phyloP scores from a whole-genome alignment of 169 alveolate genomes.

The Theileria luwenshuni region DNA sequence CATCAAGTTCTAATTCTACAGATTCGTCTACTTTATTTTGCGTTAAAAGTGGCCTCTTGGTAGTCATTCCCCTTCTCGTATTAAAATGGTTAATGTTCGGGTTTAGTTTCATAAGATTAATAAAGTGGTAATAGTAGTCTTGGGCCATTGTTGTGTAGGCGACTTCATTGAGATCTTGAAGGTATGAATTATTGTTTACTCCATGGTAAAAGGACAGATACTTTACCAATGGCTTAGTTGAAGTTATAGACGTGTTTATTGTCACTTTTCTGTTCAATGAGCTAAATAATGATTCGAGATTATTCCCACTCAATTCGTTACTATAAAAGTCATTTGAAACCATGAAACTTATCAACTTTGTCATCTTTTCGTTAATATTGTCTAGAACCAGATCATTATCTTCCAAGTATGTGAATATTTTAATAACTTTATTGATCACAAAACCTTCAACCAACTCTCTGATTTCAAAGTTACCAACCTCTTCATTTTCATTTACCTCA shows the following conservation, averaged over 20 bases:
- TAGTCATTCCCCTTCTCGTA: too few species aligned
- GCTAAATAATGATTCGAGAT: slow-evolving; percentile 16
- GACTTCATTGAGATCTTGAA: slow-evolving; percentile 23
- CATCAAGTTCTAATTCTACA: background rate
- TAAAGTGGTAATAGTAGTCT: slow-evolving; percentile 19
- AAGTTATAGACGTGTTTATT: slow-evolving; percentile 4
- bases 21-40: background rate
- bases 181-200: slow-evolving; percentile 26
- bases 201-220: slow-evolving; percentile 59
- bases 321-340: slow-evolving; percentile 19
- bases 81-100: background rate
- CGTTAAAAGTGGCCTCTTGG: too few species aligned
- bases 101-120: background rate
- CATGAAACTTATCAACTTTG: slow-evolving; percentile 34
- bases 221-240: slow-evolving; percentile 20
- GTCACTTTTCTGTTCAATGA: background rate
- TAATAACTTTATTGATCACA: background rate
- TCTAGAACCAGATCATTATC: background rate
- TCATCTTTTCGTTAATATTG: slow-evolving; percentile 17
- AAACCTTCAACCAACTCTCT: background rate
- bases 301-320: slow-evolving; percentile 8
- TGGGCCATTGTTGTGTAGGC: background rate
- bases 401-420: background rate
- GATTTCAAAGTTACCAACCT: background rate
- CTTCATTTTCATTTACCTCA: background rate